These are phyloP conservation scores for Glarea lozoyensis DNA, from an alignment of 495 filamentous ascomycete genomes.

Conservation along the genomic window DNA sequence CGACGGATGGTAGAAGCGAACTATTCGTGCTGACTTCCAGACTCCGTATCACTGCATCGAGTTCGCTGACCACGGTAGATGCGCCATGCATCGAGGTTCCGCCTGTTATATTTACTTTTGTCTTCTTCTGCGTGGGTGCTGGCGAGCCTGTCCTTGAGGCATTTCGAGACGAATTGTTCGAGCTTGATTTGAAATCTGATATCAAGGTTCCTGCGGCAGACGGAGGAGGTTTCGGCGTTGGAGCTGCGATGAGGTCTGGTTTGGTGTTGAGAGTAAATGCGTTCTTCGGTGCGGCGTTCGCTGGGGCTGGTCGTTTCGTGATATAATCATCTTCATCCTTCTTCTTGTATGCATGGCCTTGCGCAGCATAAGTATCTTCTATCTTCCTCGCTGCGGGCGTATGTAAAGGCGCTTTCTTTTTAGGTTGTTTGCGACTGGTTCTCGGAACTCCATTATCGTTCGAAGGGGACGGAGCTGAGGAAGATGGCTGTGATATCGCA, in stretches of 20 bases:
- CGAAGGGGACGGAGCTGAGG: background rate
- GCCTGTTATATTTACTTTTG: conserved; percentile 60
- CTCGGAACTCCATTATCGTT: conserved; percentile 20
- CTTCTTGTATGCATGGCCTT: conserved; percentile 57
- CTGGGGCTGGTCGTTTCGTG: conserved; percentile 23
- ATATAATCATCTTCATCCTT: conserved; percentile 57
- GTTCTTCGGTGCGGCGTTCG: conserved; percentile 33
- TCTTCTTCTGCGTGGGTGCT: conserved; percentile 26
- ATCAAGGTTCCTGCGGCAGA: conserved; percentile 68
- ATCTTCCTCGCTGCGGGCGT: conserved; percentile 20
- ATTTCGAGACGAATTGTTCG: conserved; percentile 50
- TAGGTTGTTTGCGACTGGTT: conserved; percentile 12
- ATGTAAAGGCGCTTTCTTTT: conserved; percentile 22
- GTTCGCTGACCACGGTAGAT: conserved; percentile 66
- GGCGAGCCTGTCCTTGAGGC: conserved; percentile 38
- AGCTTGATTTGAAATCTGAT: conserved; percentile 62
- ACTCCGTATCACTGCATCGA: conserved; percentile 84
- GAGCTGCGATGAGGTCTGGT: conserved; percentile 28
- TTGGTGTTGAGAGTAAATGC: conserved; percentile 26
- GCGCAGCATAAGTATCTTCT: conserved; percentile 23
- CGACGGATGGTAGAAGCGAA: conserved; percentile 22
- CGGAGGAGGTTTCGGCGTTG: conserved; percentile 35
- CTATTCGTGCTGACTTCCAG: conserved; percentile 81
- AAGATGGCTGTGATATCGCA: conserved; percentile 1
- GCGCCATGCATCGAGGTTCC: conserved; percentile 69